Evolutionary conservation across 495 filamentous ascomycete genomes (phyloP).

Genomic region (Corynascus novoguineensis): DNA sequence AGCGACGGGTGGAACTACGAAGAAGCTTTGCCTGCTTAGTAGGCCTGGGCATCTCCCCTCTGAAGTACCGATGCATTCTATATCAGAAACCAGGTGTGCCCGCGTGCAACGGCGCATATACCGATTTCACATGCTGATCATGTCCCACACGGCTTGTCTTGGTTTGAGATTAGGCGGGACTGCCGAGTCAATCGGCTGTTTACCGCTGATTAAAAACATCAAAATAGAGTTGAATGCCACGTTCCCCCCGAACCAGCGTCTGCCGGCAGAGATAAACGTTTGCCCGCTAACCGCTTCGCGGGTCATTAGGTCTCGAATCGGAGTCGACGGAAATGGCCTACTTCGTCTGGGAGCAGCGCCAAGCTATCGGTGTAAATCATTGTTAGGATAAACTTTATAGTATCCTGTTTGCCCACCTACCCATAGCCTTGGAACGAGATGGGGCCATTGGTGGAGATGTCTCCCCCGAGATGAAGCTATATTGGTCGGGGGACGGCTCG

Average conservation of each 20-base stretch:
- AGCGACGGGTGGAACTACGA: neutral
- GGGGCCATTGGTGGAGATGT: neutral
- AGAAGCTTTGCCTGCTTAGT: too few species aligned
- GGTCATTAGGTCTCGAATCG: too few species aligned
- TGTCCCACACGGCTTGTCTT: neutral
- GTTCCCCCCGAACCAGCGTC: neutral
- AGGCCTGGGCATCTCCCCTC: too few species aligned
- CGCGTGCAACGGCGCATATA: neutral
- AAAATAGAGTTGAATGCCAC: neutral
- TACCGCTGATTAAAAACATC: conserved; percentile 1
- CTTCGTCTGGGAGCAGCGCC: neutral
- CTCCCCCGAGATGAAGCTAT: neutral
- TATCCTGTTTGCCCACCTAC: neutral
- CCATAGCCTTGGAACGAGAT: neutral
- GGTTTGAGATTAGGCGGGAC: neutral
- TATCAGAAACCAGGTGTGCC: neutral
- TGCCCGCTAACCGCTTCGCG: neutral
- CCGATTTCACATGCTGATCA: neutral
- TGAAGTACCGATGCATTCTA: conserved; percentile 2
- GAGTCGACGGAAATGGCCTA: neutral
- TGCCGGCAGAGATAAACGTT: neutral
- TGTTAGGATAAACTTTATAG: neutral
- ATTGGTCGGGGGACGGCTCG: neutral
- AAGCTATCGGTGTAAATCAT: neutral
- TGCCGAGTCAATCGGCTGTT: conserved; percentile 7